phyloP scores from a whole-genome alignment of 1,139 yeast genomes.

The Lodderomyces margitis region DNA sequence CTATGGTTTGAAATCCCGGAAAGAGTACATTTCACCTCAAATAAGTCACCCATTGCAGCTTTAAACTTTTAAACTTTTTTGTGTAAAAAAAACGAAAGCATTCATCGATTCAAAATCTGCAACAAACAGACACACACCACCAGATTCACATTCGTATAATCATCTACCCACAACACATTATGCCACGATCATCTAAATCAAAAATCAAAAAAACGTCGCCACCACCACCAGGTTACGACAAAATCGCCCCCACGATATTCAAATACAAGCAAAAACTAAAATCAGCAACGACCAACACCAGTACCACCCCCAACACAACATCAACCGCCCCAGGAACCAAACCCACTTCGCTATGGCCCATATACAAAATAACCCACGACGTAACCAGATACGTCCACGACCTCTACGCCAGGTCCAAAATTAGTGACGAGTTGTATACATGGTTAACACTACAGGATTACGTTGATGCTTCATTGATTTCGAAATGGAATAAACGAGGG shows the following conservation, averaged over 20 bases:
- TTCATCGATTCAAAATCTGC: background rate
- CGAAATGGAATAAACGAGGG: slow-evolving; percentile 91
- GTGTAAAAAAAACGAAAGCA: background rate
- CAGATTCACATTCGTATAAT: background rate
- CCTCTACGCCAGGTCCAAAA: slow-evolving; percentile 66
- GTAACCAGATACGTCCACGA: slow-evolving; percentile 75
- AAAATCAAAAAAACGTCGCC: slow-evolving; percentile 41
- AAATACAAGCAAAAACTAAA: slow-evolving; percentile 62
- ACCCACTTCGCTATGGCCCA: slow-evolving; percentile 65
- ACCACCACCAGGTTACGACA: slow-evolving; percentile 76
- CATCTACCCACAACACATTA: slow-evolving; percentile 14
- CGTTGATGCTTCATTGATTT: slow-evolving; percentile 70
- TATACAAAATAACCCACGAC: slow-evolving; percentile 69
- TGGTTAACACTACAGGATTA: slow-evolving; percentile 71
- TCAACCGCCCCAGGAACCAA: slow-evolving; percentile 21
- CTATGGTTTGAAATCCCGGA: no score
- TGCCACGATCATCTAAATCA: slow-evolving; percentile 38
- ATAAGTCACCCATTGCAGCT: background rate
- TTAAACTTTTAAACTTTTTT: background rate
- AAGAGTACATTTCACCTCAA: no score
- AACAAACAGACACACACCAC: background rate
- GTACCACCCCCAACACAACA: slow-evolving; percentile 19
- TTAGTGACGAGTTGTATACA: slow-evolving; percentile 67
- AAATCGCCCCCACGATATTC: slow-evolving; percentile 66
- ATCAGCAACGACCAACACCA: slow-evolving; percentile 46